Base-by-base conservation (phyloP, 1,139 yeast genomes). In the Saccharomyces uvarum region DNA sequence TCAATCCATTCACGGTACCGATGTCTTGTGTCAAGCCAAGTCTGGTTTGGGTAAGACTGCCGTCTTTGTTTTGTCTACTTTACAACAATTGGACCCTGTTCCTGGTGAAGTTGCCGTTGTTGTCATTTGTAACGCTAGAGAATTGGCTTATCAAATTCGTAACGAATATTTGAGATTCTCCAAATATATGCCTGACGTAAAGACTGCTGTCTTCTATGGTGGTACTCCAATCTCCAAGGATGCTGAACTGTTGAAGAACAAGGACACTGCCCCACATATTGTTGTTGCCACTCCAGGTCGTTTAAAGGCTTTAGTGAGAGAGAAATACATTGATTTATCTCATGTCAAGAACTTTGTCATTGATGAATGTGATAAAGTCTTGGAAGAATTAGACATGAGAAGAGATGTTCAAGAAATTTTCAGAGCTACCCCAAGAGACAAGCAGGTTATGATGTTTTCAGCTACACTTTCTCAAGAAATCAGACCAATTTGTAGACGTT, bases 21-120 rank as follows among this genome's bases (percentile, higher is more conserved):
- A 93, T 71, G 98, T 93, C 58, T 78, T 93, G 64, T 93, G 99
- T 78, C 99, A 93, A 79, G 99, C 99, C 74, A 93, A 93, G 79
- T 93, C 99, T 51, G 99, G 99, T 85, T 81, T 93, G 66, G 99
- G 99, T 84, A 93, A 93, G 75, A 93, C 99, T 57, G 99, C 99
- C 52, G 99, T 93, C 58, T 93, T 93, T 67, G 98, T 93, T 56
- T 80, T 93, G 69, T 89, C 97, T 27, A 91, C 99, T 57, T 81
- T 93, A 70, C 98, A 93, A 76, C 98, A 93, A 77, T 81, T 93
- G 69, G 99, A 93, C 70, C 98, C 99, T 53, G 90, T 93, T 62
- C 90, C 96, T 59, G 99, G 99, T 68, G 98, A 93, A 75, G 88
- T 93, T 60, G 83, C 96, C 55, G 93, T 96, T 57, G 80, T 93